Base-by-base conservation (phyloP, 2,329 filamentous ascomycete genomes). In the Colletotrichum abscissum region DNA sequence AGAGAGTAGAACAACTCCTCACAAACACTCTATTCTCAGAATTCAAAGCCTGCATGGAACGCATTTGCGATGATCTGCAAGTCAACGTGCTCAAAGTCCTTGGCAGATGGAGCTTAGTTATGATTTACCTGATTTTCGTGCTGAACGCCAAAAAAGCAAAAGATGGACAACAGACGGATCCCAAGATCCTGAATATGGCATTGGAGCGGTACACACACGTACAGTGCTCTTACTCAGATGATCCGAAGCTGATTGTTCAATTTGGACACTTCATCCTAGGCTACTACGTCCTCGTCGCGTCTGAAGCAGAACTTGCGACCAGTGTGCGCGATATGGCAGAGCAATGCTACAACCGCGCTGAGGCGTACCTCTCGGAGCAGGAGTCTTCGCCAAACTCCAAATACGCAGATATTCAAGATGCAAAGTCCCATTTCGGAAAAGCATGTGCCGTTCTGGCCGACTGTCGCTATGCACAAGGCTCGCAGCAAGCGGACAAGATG, bases 71-170 rank as follows among this genome's bases (percentile, higher is more conserved):
- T 12, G 24, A 26, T 14, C 62, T 72, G 19, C 62, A 72, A 24
- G n/a, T 12, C 4, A 28, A 63, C n/a, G 33, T 74, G 5, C 14
- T 38, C 16, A 63, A 24, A 6, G 52, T 57, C 4, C 46, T 74
- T 2, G 72, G 72, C 8, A 9, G 19, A 6, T 35, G 33, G 0
- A 74, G 72, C n/a, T 57, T 72, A 1, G 72, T 74, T 8, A 49
- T 52, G 1, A 3, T 67, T 3, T 74, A 59, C 22, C 38, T 74
- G 4, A 30, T 54, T 16, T 57, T 74, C 16, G 26, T 72, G 14
- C 62, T 74, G 35, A 67, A 58, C 7, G 56, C 72, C 5, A 67
- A 67, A 46, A 67, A 54, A 5, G 63, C 58, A 7, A 72, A 74
- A 24, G 24, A 11, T 57, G 58, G 26, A 3, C 67, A 49, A 3